These are phyloP conservation scores for Phoma sp. DNA, from an alignment of 2,329 filamentous ascomycete species.

Conservation along the genomic window DNA sequence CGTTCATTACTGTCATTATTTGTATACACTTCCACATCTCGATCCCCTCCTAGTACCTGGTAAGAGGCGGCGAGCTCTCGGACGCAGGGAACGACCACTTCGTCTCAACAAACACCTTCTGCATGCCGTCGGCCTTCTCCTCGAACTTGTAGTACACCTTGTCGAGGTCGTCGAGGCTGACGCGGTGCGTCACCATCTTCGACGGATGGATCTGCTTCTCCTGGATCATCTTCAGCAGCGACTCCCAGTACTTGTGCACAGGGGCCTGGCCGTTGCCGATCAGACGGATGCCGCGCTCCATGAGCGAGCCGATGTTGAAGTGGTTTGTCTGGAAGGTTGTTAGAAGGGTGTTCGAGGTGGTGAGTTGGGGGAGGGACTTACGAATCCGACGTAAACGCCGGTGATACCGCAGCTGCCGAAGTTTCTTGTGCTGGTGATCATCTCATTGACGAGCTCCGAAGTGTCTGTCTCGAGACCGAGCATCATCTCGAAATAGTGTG, in stretches of 20 bases:
- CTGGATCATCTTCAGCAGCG: constrained; percentile 72
- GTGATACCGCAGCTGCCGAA: constrained; percentile 79
- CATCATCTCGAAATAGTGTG: constrained; percentile 64
- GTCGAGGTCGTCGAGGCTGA: constrained; percentile 59
- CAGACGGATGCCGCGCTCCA: constrained; percentile 85
- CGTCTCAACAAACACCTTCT: constrained; percentile 77
- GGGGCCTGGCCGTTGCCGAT: constrained; percentile 74
- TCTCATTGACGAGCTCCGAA: constrained; percentile 79
- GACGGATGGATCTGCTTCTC: constrained; percentile 73
- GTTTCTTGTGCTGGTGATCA: constrained; percentile 75
- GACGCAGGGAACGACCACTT: constrained; percentile 61
- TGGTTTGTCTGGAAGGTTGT: constrained; percentile 68
- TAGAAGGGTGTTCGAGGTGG: not conserved
- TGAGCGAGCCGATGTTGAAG: constrained; percentile 82
- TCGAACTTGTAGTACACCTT: constrained; percentile 68
- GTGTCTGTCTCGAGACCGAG: constrained; percentile 83
- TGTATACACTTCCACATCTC: too few species aligned
- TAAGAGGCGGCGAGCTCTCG: constrained; percentile 59
- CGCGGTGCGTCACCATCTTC: constrained; percentile 82
- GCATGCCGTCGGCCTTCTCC: constrained; percentile 74
- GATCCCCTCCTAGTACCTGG: constrained; percentile 43
- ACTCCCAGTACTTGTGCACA: constrained; percentile 83
- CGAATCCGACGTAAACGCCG: constrained; percentile 69
- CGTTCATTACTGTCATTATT: too few species aligned
- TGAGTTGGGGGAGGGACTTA: constrained; percentile 43